Conservation (phyloP, 495 filamentous ascomycete genomes). For the Chlorociboria aeruginascens region DNA sequence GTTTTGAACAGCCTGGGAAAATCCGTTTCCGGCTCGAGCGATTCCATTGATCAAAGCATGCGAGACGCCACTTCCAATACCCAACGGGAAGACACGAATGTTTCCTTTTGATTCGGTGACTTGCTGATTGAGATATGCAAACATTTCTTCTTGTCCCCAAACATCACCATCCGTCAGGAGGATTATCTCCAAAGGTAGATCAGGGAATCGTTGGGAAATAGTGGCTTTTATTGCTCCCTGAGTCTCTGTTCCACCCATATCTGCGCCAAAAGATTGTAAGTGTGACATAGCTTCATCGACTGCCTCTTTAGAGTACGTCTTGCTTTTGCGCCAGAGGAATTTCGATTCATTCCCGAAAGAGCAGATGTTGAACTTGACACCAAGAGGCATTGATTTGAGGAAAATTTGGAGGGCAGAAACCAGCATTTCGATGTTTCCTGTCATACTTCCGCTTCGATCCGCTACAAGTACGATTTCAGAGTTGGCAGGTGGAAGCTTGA, state of each 20-base stretch:
- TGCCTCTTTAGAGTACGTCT: slow-evolving; percentile 37
- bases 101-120: slow-evolving; percentile 32
- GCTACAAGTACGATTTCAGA: slow-evolving; percentile 62
- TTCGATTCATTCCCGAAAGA: slow-evolving; percentile 45
- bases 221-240: slow-evolving; percentile 37
- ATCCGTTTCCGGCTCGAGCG: slow-evolving; percentile 53
- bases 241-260: slow-evolving; percentile 63
- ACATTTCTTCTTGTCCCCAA: slow-evolving; percentile 42
- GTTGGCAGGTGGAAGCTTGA: slow-evolving; percentile 36
- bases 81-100: slow-evolving; percentile 53
- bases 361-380: slow-evolving; percentile 63
- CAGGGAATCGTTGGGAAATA: slow-evolving; percentile 35
- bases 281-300: slow-evolving; percentile 39
- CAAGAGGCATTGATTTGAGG: slow-evolving; percentile 55
- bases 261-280: slow-evolving; percentile 33
- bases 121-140: slow-evolving; percentile 40
- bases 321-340: slow-evolving; percentile 49
- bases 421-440: slow-evolving; percentile 35
- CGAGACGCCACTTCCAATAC: slow-evolving; percentile 49
- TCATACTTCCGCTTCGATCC: slow-evolving; percentile 60
- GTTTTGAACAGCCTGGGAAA: slow-evolving; percentile 45
- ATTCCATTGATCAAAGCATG: slow-evolving; percentile 57
- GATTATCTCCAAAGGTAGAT: slow-evolving; percentile 50
- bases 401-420: slow-evolving; percentile 50
- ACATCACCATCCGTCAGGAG: slow-evolving; percentile 64